Evolutionary conservation across 352 stramenopile species (phyloP), one percentile per base, ranked within the genome.

Genomic region (Phytophthora constricta): DNA sequence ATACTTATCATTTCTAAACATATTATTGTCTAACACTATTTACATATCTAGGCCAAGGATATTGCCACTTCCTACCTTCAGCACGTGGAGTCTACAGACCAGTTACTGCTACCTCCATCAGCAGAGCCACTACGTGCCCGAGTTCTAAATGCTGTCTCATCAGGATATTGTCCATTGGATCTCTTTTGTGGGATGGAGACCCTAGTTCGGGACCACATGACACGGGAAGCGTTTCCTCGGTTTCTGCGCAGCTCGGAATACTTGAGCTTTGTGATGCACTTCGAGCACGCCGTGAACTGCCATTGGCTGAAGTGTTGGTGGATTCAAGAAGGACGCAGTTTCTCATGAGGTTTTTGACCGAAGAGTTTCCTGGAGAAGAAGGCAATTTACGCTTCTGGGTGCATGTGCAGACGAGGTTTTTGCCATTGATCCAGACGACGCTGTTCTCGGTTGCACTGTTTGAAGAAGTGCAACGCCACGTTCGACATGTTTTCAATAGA

Each of bases 371-470:
- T 0, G 34, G 48, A 4, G 54, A 69, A 23, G 63, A 89, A 27
- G 78, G 78, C 50, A 93, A 91, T 37, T 52, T 92, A 51, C 76
- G 69, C 51, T 91, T 93, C 62, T 93, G 83, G 83, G 73, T 91
- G 46, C 74, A 92, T 13, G 85, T 93, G 11, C 85, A 93, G 57
- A 92, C 85, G 13, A 45, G 60, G 8, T 93, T 93, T 39, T 57
- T 92, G 42, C 83, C 85, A 16, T 62, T 93, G 20, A 80, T 93
- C 39, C 77, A 89, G 71, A 82, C 76, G 7, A 81, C 67, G 3
- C 34, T 78, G 33, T 84, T 92, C 64, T 92, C 85, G 0, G 70
- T 91, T n/a, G 74, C 82, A 39, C 78, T 88, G 13, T 92, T 93
- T 57, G 84, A 92, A 42, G 76, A 91, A 60, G 82, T 90, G 52